A percentile compares a stretch with the other conserved stretches of the same genome.
These are phyloP conservation scores for Trichoderma simmonsii DNA, from an alignment of 2,329 filamentous ascomycete genomes.

Conservation along the genomic window DNA sequence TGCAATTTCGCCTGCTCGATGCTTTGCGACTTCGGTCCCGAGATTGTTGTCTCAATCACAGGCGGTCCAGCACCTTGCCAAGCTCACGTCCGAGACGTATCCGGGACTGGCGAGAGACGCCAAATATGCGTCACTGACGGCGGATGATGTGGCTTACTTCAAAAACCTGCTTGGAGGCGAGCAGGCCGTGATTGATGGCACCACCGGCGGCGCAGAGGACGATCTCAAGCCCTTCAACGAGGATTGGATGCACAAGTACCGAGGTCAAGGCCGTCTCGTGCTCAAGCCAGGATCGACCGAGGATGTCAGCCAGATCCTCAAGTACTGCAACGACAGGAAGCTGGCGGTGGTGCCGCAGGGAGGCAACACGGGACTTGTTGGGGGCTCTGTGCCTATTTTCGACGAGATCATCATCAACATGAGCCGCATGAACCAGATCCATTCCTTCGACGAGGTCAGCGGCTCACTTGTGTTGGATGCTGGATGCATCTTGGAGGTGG, in stretches of 20 bases:
- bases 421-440: constrained; percentile 84
- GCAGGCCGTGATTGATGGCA: constrained; percentile 73
- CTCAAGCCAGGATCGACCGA: constrained; percentile 80
- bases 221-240: constrained; percentile 91
- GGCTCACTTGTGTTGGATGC: constrained; percentile 88
- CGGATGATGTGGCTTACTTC: constrained; percentile 81
- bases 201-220: constrained; percentile 56
- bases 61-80: constrained; percentile 34
- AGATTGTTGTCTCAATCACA: constrained; percentile 28
- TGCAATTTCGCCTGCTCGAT: constrained; percentile 20
- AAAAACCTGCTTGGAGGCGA: constrained; percentile 73
- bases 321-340: constrained; percentile 91
- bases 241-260: constrained; percentile 99
- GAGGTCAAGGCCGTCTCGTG: constrained; percentile 82
- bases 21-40: constrained; percentile 31
- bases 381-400: constrained; percentile 93
- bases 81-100: constrained; percentile 83
- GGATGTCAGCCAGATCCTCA: constrained; percentile 85
- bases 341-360: constrained; percentile 95
- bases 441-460: constrained; percentile 88
- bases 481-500: constrained; percentile 84
- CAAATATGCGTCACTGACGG: constrained; percentile 69
- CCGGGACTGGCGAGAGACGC: constrained; percentile 77
- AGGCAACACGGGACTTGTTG: constrained; percentile 93
- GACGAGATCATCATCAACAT: constrained; percentile 96